Evolutionary conservation across 2,329 filamentous ascomycete species (phyloP).

Genomic region (Aquanectria penicillioides): DNA sequence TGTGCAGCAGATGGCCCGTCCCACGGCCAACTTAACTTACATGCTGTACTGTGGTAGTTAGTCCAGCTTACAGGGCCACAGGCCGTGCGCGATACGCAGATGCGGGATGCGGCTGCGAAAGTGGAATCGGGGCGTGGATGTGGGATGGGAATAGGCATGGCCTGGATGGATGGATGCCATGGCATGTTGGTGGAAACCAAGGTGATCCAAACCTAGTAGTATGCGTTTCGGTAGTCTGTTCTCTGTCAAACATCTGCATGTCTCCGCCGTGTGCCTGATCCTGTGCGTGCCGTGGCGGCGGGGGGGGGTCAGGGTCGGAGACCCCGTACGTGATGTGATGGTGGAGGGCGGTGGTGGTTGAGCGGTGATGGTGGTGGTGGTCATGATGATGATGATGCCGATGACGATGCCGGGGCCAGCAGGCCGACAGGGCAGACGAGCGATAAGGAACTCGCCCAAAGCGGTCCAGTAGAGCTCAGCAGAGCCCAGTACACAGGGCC

Average conservation of each 20-base stretch:
- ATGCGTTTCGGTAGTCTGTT: not conserved
- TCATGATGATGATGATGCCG: slow-evolving; percentile 23
- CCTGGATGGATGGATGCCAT: slow-evolving; percentile 2
- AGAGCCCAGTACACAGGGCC: too few relatives aligned
- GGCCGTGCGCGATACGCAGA: not conserved
- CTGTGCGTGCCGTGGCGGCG: slow-evolving; percentile 10
- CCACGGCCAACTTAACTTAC: too few relatives aligned
- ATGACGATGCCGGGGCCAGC: too few relatives aligned
- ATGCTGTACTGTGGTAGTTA: too few relatives aligned
- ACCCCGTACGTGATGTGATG: slow-evolving; percentile 29
- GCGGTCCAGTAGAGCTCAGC: not conserved
- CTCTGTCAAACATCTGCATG: slow-evolving; percentile 6
- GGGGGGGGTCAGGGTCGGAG: slow-evolving; percentile 28
- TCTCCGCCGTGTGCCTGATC: slow-evolving; percentile 18
- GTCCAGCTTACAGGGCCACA: too few relatives aligned
- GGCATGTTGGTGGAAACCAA: not conserved
- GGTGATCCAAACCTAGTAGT: not conserved
- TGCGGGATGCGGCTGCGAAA: slow-evolving; percentile 3
- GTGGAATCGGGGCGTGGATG: too few relatives aligned
- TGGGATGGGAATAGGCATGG: slow-evolving; percentile 1
- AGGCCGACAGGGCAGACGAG: too few relatives aligned
- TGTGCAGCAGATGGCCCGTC: slow-evolving; percentile 3
- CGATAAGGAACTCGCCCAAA: slow-evolving; percentile 11
- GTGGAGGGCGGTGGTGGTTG: slow-evolving; percentile 24
- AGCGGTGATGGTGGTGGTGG: slow-evolving; percentile 9